Conservation (phyloP, 2,329 filamentous ascomycete species). For the Diplodia sapinea region DNA sequence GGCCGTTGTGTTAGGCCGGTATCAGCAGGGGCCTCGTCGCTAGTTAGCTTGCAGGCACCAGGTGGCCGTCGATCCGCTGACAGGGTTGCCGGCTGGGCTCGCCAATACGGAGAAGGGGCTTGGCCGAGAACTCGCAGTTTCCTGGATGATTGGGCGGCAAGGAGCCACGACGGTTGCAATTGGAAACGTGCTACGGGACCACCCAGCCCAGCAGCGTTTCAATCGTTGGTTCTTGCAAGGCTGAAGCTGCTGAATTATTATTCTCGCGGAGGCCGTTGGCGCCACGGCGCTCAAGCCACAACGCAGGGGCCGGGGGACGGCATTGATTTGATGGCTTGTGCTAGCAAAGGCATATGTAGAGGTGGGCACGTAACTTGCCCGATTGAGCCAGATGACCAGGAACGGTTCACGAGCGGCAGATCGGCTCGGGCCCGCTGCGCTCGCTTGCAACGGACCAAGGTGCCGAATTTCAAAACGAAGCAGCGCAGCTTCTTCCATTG, state of each 20-base stretch:
- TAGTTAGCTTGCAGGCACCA: conserved; percentile 5
- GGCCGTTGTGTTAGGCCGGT: neutral
- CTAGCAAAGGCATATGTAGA: neutral
- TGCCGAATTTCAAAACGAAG: neutral
- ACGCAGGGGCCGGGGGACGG: neutral
- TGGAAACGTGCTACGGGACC: neutral
- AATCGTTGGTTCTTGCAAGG: neutral
- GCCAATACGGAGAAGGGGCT: neutral
- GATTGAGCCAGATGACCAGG: neutral
- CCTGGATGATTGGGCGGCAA: neutral
- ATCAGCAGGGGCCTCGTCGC: neutral
- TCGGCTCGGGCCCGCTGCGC: neutral
- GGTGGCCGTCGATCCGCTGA: neutral
- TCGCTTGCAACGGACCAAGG: conserved; percentile 1
- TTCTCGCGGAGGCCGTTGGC: neutral
- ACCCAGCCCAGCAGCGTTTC: neutral
- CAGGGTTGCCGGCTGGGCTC: conserved; percentile 4
- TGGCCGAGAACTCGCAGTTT: neutral
- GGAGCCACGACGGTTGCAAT: neutral
- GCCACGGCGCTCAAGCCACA: neutral
- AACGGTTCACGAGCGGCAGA: neutral
- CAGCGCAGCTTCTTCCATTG: neutral
- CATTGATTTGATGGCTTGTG: neutral
- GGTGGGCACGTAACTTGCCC: neutral
- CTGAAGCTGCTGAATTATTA: neutral